Percentiles rank a stretch among this genome's conserved stretches.
These are phyloP conservation scores for Ceratocystis huliohia DNA, from an alignment of 2,329 filamentous ascomycete species.

Conservation along the genomic window DNA sequence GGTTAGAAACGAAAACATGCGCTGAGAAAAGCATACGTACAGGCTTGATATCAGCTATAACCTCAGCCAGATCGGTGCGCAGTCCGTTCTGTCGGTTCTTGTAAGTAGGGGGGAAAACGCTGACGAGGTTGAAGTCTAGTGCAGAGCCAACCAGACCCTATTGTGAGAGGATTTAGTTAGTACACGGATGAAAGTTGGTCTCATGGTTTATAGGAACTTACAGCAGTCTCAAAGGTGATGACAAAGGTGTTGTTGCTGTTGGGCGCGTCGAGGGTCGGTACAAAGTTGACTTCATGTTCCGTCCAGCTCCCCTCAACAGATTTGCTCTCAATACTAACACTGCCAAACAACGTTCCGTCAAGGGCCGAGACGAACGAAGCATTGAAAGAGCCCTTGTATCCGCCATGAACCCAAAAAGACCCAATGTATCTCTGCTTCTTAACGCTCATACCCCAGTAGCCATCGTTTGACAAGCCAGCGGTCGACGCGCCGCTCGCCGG, in stretches of 20 bases:
- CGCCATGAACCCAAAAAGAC: slow-evolving; percentile 42
- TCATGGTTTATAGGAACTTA: slow-evolving; percentile 20
- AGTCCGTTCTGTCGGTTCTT: slow-evolving; percentile 46
- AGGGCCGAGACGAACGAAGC: slow-evolving; percentile 35
- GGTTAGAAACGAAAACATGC: not conserved
- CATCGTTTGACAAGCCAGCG: slow-evolving; percentile 40
- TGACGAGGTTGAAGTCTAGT: slow-evolving; percentile 46
- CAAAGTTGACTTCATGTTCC: slow-evolving; percentile 38
- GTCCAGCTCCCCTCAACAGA: slow-evolving; percentile 35
- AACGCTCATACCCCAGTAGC: slow-evolving; percentile 46
- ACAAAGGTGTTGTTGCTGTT: slow-evolving; percentile 45
- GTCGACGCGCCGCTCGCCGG: slow-evolving; percentile 25
- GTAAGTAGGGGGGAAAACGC: slow-evolving; percentile 48
- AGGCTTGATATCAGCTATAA: slow-evolving; percentile 40
- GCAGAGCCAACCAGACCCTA: slow-evolving; percentile 31
- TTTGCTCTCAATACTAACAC: slow-evolving; percentile 35
- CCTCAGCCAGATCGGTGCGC: slow-evolving; percentile 41
- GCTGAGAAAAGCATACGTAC: slow-evolving; percentile 26
- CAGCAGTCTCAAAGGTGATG: slow-evolving; percentile 38
- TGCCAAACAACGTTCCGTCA: slow-evolving; percentile 35
- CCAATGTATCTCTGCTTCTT: slow-evolving; percentile 36
- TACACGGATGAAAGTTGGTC: not conserved
- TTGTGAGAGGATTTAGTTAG: not conserved
- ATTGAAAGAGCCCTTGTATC: slow-evolving; percentile 36
- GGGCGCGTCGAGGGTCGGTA: slow-evolving; percentile 35